These are phyloP conservation scores for Magnaporthiopsis rhizophila DNA, from an alignment of 2,329 filamentous ascomycete genomes.

Conservation along the genomic window DNA sequence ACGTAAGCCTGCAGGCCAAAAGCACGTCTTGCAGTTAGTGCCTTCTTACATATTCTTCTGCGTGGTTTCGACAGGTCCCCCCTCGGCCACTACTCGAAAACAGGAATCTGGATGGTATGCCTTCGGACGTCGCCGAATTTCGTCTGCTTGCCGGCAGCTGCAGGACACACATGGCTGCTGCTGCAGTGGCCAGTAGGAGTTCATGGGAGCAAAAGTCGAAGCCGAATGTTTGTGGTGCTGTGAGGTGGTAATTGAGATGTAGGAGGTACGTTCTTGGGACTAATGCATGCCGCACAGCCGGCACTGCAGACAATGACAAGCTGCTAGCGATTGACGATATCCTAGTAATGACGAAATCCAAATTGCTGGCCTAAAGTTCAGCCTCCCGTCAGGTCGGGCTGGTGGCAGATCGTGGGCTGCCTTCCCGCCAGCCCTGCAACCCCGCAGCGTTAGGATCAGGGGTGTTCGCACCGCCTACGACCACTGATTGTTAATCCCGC, in stretches of 20 bases:
- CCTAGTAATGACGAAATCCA: no score
- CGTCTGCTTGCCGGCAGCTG: background rate
- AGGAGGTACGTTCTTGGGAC: background rate
- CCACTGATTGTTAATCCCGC: background rate
- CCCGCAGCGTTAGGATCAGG: background rate
- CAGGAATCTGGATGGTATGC: background rate
- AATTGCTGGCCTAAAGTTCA: background rate
- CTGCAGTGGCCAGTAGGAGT: no score
- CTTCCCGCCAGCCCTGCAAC: background rate
- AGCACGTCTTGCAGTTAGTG: background rate
- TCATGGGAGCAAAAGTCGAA: background rate
- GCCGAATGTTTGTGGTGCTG: background rate
- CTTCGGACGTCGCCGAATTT: background rate
- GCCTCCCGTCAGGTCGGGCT: no score
- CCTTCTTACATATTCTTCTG: background rate
- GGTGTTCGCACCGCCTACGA: background rate
- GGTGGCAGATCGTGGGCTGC: background rate
- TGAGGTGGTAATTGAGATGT: background rate
- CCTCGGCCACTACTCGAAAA: background rate
- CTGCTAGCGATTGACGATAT: no score
- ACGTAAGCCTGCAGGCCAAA: background rate
- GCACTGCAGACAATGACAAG: no score
- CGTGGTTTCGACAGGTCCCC: background rate
- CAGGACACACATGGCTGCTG: background rate
- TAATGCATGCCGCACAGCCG: no score